Conservation (phyloP, 148 eudicot genomes). For the Salicornia ramosissima region DNA sequence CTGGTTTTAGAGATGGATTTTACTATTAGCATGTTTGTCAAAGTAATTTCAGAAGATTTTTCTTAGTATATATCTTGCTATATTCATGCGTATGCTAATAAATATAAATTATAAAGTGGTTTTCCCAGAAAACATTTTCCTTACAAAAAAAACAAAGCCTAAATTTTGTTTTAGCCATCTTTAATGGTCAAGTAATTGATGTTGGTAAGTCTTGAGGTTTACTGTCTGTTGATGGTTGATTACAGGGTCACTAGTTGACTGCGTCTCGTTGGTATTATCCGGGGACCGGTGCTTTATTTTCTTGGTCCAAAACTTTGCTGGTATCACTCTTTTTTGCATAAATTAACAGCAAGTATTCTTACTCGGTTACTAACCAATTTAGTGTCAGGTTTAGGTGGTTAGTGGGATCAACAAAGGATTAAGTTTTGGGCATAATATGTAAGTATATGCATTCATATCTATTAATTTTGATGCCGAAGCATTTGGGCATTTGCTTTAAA, state of each 20-base stretch:
- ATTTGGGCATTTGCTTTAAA: background rate
- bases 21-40: too few relatives aligned
- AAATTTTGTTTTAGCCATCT: background rate
- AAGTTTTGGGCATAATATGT: constrained; percentile 83
- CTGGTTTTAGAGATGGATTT: too few relatives aligned
- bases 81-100: too few relatives aligned
- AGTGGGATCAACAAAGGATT: constrained; percentile 89
- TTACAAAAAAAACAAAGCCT: too few relatives aligned
- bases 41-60: too few relatives aligned
- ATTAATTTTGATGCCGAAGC: background rate
- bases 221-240: constrained; percentile 16
- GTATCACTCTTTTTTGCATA: constrained; percentile 35
- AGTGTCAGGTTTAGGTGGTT: constrained; percentile 50
- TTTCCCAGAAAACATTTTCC: too few relatives aligned
- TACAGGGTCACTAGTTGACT: constrained; percentile 89
- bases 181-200: background rate
- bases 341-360: background rate
- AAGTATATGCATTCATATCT: constrained; percentile 29
- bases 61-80: too few relatives aligned
- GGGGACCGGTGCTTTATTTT: constrained; percentile 88
- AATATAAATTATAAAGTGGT: too few relatives aligned
- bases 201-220: constrained; percentile 3
- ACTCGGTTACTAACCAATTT: background rate
- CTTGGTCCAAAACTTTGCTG: constrained; percentile 91
- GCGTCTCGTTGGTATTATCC: constrained; percentile 82